These are phyloP conservation scores for Ophiocordyceps australis DNA, from an alignment of 2,329 filamentous ascomycete genomes.

Conservation along the genomic window DNA sequence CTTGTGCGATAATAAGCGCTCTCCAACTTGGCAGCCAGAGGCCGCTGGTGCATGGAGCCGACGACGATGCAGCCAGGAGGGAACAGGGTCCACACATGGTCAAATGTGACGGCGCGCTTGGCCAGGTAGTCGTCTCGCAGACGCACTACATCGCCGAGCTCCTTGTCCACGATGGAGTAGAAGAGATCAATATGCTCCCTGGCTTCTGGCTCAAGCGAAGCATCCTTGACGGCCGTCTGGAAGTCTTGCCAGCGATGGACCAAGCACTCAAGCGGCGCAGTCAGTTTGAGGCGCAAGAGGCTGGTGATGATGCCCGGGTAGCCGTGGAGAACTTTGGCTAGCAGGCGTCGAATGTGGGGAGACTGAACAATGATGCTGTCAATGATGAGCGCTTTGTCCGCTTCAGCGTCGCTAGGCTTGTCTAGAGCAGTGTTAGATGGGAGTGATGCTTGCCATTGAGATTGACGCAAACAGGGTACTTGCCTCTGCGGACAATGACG, in stretches of 20 bases:
- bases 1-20: slow-evolving; percentile 17
- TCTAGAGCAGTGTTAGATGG: slow-evolving; percentile 3
- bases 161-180: slow-evolving; percentile 25
- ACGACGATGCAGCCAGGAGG: slow-evolving; percentile 24
- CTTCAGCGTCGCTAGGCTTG: slow-evolving; percentile 32
- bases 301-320: slow-evolving; percentile 42
- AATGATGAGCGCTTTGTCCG: slow-evolving; percentile 39
- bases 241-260: slow-evolving; percentile 45
- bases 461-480: slow-evolving; percentile 1
- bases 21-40: slow-evolving; percentile 19
- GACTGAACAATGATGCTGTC: slow-evolving; percentile 48
- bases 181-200: slow-evolving; percentile 28
- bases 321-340: slow-evolving; percentile 32
- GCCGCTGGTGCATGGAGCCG: slow-evolving; percentile 17
- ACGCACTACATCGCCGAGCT: slow-evolving; percentile 30
- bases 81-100: slow-evolving; percentile 35
- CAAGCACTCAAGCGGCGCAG: slow-evolving; percentile 41
- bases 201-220: slow-evolving; percentile 19
- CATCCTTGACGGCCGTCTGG: slow-evolving; percentile 17
- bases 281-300: slow-evolving; percentile 42
- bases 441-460: not conserved
- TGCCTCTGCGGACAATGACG: slow-evolving; percentile 34
- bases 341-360: slow-evolving; percentile 35
- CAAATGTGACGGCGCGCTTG: slow-evolving; percentile 33
- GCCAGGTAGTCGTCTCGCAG: slow-evolving; percentile 29